Evolutionary conservation across 306 rosid species (phyloP).

Genomic region (Quercus cerris): DNA sequence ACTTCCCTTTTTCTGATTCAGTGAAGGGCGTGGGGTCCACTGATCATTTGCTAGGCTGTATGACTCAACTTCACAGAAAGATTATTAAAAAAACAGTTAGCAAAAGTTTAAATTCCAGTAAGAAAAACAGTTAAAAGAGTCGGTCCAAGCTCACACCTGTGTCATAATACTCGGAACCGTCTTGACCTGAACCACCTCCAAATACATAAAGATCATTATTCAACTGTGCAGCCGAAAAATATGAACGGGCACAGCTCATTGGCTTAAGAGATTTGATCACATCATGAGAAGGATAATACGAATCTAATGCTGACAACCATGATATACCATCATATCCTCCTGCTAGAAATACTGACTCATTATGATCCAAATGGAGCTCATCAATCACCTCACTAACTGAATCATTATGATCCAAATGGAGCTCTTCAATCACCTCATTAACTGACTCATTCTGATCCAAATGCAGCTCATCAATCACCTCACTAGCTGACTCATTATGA

Average conservation of each 20-base stretch:
- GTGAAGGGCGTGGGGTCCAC: slow-evolving; percentile 67
- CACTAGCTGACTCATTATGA: slow-evolving; percentile 37
- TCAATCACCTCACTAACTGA: background rate
- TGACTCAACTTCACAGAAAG: slow-evolving; percentile 61
- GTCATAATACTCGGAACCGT: slow-evolving; percentile 42
- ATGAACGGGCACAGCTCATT: slow-evolving; percentile 39
- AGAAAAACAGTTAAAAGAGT: slow-evolving; percentile 13
- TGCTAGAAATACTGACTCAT: slow-evolving; percentile 58
- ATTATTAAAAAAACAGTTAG: slow-evolving; percentile 9
- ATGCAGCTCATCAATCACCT: too few species aligned
- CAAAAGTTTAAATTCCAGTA: background rate
- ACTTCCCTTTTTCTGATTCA: slow-evolving; percentile 68
- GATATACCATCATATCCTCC: slow-evolving; percentile 75
- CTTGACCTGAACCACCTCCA: slow-evolving; percentile 30
- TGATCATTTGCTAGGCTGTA: slow-evolving; percentile 43
- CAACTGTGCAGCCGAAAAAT: slow-evolving; percentile 39
- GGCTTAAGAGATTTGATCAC: slow-evolving; percentile 41
- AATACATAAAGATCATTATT: slow-evolving; percentile 50
- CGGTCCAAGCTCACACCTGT: slow-evolving; percentile 35
- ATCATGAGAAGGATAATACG: slow-evolving; percentile 48
- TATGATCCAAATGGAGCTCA: slow-evolving; percentile 40
- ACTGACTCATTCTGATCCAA: too few species aligned
- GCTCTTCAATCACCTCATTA: too few species aligned
- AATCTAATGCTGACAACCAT: slow-evolving; percentile 47
- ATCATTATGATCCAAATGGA: too few species aligned